Evolutionary conservation across 176 grass and related monocot genomes (phyloP).

Genomic region (Otatea glauca): DNA sequence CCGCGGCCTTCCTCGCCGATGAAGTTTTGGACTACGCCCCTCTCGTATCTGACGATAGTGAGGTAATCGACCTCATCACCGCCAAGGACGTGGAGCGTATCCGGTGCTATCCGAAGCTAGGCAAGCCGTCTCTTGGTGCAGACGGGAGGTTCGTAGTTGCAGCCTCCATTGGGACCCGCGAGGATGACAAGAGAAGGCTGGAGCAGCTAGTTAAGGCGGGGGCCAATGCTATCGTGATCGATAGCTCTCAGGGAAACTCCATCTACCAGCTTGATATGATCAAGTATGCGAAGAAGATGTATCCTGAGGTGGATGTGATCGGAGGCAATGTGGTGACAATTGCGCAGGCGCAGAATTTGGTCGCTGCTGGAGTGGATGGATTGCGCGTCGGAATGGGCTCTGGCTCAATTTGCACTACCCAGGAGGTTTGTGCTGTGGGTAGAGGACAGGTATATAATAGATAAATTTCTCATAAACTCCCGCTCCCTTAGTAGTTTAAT

Average conservation of each 20-base stretch:
- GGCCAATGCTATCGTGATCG: constrained; percentile 73
- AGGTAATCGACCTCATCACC: constrained; percentile 75
- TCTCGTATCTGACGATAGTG: constrained; percentile 64
- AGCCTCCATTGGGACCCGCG: constrained; percentile 81
- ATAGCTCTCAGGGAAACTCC: constrained; percentile 96
- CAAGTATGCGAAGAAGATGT: constrained; percentile 73
- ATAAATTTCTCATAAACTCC: too few species aligned
- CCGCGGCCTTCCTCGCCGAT: constrained; percentile 58
- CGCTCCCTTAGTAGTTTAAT: too few species aligned
- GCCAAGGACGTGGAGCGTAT: constrained; percentile 79
- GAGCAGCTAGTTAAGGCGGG: constrained; percentile 73
- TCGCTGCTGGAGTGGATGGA: constrained; percentile 72
- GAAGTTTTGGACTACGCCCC: constrained; percentile 76
- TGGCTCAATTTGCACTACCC: constrained; percentile 95
- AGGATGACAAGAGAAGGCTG: constrained; percentile 72
- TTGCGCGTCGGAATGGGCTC: constrained; percentile 95
- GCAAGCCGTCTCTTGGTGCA: constrained; percentile 63
- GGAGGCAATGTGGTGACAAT: constrained; percentile 91
- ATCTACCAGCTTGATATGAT: constrained; percentile 91
- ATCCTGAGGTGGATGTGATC: constrained; percentile 73
- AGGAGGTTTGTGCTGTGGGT: constrained; percentile 94
- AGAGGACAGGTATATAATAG: constrained; percentile 71
- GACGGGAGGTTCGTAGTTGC: constrained; percentile 78
- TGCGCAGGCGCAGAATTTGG: constrained; percentile 77
- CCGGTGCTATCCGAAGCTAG: constrained; percentile 72